Base-by-base conservation (phyloP, 176 grass and related monocot genomes). In the Thalia dealbata region DNA sequence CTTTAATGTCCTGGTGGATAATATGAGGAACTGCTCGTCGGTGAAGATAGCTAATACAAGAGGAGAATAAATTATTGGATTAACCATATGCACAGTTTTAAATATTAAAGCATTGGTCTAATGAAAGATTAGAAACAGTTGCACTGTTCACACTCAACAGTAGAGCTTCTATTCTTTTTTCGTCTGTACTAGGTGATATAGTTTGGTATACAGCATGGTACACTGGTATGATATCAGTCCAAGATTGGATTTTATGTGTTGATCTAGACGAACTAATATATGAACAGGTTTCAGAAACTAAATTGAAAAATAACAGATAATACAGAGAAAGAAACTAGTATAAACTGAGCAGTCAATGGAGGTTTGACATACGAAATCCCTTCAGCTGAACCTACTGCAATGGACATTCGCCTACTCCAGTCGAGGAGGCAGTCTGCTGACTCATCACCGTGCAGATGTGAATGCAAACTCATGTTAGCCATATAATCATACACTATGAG, bases 401-500 rank as follows among this genome's bases (percentile, higher is more conserved):
- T 45, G 65, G 65, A 68, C 65, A 68, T 68, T 45, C 65, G 38
- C 35, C 65, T 68, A 68, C 65, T 1, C 65, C 65, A 68, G 65
- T 68, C 32, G 12, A 68, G 65, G 32, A 68, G 19, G 65, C 35
- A 44, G 29, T 68, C 65, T n/a, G 13, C 65, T 68, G 65, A 68
- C 35, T 13, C 11, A 68, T 68, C 15, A 68, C 65, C 65, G 44
- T 68, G 65, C 43, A 68, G 65, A 68, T 68, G 65, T 68, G 65
- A 68, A 41, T 45, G 38, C 65, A 68, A 22, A 43, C 65, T 68
- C 19, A 68, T 4, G 65, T 68, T 68, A 10, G 65, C 35, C 65
- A 68, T 68, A 23, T 68, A 68, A 16, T 68, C 65, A 44, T 68
- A 68, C 38, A 68, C 32, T 68, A 68, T 68, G 65, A 68, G 65